Evolutionary conservation across 495 filamentous ascomycete genomes (phyloP), one percentile per base, ranked within the genome.

Genomic region (Thermothielavioides terrestris): DNA sequence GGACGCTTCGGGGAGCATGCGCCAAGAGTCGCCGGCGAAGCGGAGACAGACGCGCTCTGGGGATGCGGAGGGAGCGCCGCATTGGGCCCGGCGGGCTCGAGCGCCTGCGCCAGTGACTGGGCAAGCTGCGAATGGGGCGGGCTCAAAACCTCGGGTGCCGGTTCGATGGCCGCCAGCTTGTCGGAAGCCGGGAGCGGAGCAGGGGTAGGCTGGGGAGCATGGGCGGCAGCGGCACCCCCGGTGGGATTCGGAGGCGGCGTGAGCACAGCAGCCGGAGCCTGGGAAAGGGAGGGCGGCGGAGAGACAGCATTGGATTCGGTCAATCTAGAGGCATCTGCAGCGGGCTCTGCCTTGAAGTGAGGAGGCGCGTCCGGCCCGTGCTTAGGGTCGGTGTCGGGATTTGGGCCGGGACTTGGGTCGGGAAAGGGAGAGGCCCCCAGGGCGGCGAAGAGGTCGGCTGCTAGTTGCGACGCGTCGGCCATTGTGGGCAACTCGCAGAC

Each of bases 1-100:
- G 52, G 50, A n/a, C 69, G 62, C 49, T 72, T 73, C 14, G 61
- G 36, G 37, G 41, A 15, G 32, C 42, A 26, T 2, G 30, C 10
- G 9, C 25, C 34, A 2, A 15, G 17, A 20, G 23, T n/a, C 7
- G 20, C 25, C 5, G 38, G 37, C 9, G 38, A 18, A n/a, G 25
- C 17, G 38, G 45, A 12, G 14, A 17, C 26, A 17, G 42, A 23
- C 17, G 40, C 12, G 30, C 44, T 9, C 17, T 26, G 18, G 8
- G 30, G 22, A 6, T 22, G 3, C 0, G 27, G 39, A 9, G 25
- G 36, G 14, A 15, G 20, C 1, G 46, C 17, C 11, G 18, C 37
- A 41, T 41, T 28, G 36, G 34, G 3, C 22, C 25, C 20, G 17
- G 37, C 7, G 4, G 28, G 27, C 9, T 26, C 46, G 17, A 41